These are phyloP conservation scores for Apiotrichum akiyoshidainum DNA, from an alignment of 1,284 basidiomycete species.

Conservation along the genomic window DNA sequence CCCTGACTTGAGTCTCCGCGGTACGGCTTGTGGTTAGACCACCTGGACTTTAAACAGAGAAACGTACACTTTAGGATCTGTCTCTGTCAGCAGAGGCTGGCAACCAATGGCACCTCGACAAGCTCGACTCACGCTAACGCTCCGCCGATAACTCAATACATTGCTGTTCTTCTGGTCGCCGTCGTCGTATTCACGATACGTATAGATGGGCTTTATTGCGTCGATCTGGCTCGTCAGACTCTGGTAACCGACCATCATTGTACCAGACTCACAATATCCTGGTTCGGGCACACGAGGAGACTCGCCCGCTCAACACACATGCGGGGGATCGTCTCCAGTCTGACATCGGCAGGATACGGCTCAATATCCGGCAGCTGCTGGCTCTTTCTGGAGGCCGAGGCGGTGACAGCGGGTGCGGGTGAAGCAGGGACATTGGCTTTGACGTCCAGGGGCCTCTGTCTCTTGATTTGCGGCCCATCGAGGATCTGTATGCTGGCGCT, in stretches of 20 bases:
- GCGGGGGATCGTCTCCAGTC: constrained; percentile 38
- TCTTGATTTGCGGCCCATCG: no score
- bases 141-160: constrained; percentile 46
- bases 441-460: no score
- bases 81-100: not conserved
- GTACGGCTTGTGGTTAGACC: constrained; percentile 31
- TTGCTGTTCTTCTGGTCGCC: constrained; percentile 47
- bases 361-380: constrained; percentile 25
- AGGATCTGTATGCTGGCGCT: not conserved
- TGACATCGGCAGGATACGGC: constrained; percentile 30
- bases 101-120: no score
- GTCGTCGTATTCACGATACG: constrained; percentile 47
- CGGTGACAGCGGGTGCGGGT: no score
- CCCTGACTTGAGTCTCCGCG: constrained; percentile 41
- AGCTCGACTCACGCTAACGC: constrained; percentile 43
- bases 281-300: constrained; percentile 46
- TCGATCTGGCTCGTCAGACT: constrained; percentile 31
- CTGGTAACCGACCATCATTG: not conserved
- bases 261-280: constrained; percentile 45
- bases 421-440: not conserved
- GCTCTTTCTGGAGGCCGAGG: no score
- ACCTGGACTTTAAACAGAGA: not conserved
- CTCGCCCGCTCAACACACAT: constrained; percentile 36
- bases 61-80: constrained; percentile 42
- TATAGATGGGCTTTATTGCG: constrained; percentile 49